Conservation (phyloP, 768 basidiomycete species). For the Boletus insuetus region DNA sequence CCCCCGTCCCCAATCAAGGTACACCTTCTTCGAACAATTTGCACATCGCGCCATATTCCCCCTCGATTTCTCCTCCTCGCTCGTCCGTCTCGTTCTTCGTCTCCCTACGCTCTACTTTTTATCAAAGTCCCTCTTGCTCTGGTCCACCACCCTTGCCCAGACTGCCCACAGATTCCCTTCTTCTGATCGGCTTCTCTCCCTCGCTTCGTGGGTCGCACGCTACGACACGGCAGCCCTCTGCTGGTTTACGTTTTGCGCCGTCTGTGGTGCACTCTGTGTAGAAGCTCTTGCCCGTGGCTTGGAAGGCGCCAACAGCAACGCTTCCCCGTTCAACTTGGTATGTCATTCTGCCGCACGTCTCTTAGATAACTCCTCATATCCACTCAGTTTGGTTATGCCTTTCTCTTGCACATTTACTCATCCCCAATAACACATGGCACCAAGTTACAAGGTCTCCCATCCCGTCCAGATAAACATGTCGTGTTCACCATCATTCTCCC, state of each 20-base stretch:
- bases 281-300: slow-evolving; percentile 67
- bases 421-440: slow-evolving; percentile 55
- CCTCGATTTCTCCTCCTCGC: slow-evolving; percentile 57
- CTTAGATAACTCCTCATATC: background rate
- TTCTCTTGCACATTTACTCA: slow-evolving; percentile 71
- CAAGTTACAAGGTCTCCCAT: slow-evolving; percentile 43
- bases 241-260: slow-evolving; percentile 70
- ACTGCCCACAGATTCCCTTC: slow-evolving; percentile 43
- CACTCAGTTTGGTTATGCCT: slow-evolving; percentile 69
- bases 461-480: slow-evolving; percentile 70
- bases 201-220: slow-evolving; percentile 45
- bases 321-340: slow-evolving; percentile 72
- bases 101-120: slow-evolving; percentile 64
- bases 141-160: slow-evolving; percentile 59
- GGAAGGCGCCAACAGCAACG: slow-evolving; percentile 56
- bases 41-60: slow-evolving; percentile 51
- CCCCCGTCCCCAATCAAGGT: slow-evolving; percentile 23
- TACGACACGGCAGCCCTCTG: slow-evolving; percentile 63
- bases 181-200: slow-evolving; percentile 28
- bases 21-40: slow-evolving; percentile 20
- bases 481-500: slow-evolving; percentile 73
- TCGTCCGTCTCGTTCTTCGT: slow-evolving; percentile 57
- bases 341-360: slow-evolving; percentile 26
- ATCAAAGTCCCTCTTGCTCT: slow-evolving; percentile 53
- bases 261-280: slow-evolving; percentile 62